phyloP scores from a whole-genome alignment of 352 stramenopile species.

The Globisporangium yorkense region DNA sequence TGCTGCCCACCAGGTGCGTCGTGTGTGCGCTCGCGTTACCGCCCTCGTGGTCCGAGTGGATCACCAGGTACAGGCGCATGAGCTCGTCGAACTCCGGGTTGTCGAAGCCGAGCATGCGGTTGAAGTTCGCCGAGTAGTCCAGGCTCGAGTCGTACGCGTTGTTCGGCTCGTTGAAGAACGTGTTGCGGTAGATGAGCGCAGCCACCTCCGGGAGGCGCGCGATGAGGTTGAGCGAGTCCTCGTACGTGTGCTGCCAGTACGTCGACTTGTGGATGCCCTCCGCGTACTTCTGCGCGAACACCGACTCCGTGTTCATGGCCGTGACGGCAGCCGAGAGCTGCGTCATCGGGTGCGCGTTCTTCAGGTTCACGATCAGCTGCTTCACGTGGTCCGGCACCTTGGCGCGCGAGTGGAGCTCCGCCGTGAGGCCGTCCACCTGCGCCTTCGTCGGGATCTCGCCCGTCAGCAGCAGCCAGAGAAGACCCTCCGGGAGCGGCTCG shows the following conservation, averaged over 20 bases:
- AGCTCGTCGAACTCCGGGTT: constrained; percentile 97
- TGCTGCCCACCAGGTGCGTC: constrained; percentile 97
- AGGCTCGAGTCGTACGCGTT: constrained; percentile 92
- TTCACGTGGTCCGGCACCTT: constrained; percentile 95
- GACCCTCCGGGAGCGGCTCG: constrained; percentile 95
- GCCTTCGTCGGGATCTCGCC: constrained; percentile 96
- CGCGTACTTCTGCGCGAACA: constrained; percentile 96
- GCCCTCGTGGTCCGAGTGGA: constrained; percentile 99
- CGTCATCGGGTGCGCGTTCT: constrained; percentile 99
- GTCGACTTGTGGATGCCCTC: constrained; percentile 97
- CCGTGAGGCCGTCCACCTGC: constrained; percentile 93
- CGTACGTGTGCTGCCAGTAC: constrained; percentile 97
- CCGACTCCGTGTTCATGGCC: constrained; percentile 92
- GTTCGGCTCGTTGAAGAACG: constrained; percentile 95
- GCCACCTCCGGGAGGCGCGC: constrained; percentile 96
- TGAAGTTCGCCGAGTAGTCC: constrained; percentile 99
- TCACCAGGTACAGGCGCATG: constrained; percentile 99
- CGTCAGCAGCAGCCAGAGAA: constrained; percentile 98
- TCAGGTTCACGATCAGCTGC: constrained; percentile 93
- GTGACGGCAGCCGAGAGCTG: constrained; percentile 95
- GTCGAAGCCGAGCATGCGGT: constrained; percentile 97
- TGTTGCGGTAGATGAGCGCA: constrained; percentile 98
- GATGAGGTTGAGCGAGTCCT: constrained; percentile 98
- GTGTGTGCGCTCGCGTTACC: constrained; percentile 98
- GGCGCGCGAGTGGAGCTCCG: constrained; percentile 93